phyloP scores from a whole-genome alignment of 73 alveolate species.

The Tetrahymena malaccensis region DNA sequence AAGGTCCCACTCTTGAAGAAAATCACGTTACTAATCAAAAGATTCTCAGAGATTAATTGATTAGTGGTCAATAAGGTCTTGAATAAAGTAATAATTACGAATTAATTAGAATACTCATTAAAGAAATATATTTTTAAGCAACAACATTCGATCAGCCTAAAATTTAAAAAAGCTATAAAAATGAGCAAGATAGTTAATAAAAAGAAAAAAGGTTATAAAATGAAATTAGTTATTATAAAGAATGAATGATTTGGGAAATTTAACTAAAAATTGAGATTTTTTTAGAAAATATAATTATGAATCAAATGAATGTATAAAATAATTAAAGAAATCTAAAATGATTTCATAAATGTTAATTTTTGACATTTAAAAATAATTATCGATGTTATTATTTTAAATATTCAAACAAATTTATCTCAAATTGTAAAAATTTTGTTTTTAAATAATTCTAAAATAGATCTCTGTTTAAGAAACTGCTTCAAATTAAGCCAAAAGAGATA shows the following conservation, averaged over 20 bases:
- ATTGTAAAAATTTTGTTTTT: background rate
- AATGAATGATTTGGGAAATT: background rate
- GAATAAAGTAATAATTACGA: background rate
- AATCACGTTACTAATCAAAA: slow-evolving; percentile 1
- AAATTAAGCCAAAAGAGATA: slow-evolving; percentile 26
- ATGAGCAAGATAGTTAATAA: background rate
- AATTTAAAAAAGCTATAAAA: background rate
- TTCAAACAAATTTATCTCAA: background rate
- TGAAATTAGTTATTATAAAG: background rate
- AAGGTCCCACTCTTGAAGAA: slow-evolving; percentile 12
- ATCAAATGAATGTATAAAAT: no score
- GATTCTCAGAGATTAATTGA: slow-evolving; percentile 26
- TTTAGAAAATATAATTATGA: background rate
- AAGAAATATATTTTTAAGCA: background rate
- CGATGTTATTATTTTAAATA: background rate
- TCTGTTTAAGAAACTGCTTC: slow-evolving; percentile 40
- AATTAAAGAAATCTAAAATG: background rate
- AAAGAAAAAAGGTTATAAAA: background rate
- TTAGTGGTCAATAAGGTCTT: slow-evolving; percentile 22
- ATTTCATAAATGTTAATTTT: no score
- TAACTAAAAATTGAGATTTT: background rate
- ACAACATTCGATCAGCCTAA: background rate
- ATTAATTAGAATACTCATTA: background rate
- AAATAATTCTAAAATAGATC: slow-evolving; percentile 5
- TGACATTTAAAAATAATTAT: background rate